These are phyloP conservation scores for Naganishia sp. DNA, from an alignment of 1,284 basidiomycete genomes.

Conservation along the genomic window DNA sequence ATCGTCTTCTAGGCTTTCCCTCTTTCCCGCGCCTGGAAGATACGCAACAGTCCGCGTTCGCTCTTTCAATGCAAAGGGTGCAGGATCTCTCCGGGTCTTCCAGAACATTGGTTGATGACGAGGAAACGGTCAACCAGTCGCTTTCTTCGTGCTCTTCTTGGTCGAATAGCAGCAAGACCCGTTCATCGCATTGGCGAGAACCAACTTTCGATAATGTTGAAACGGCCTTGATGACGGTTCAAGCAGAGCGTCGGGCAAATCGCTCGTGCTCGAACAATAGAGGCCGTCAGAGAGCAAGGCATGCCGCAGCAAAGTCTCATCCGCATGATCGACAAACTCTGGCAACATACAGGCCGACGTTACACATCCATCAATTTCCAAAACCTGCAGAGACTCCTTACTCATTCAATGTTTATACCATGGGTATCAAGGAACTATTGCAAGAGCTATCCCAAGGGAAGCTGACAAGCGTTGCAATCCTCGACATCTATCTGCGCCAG, in stretches of 20 bases:
- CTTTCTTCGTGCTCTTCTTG: too few species aligned
- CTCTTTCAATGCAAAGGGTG: neutral
- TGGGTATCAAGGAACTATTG: slow-evolving; percentile 6
- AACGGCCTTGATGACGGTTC: too few species aligned
- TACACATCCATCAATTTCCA: neutral
- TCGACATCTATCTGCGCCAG: slow-evolving; percentile 17
- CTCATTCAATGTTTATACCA: slow-evolving; percentile 22
- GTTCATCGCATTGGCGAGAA: too few species aligned
- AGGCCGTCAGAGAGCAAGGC: neutral
- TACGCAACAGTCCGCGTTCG: too few species aligned
- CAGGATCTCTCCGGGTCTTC: neutral
- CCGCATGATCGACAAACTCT: neutral
- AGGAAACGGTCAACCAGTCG: neutral
- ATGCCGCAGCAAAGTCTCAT: neutral
- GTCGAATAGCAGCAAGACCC: too few species aligned
- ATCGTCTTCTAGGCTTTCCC: neutral
- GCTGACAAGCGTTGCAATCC: slow-evolving; percentile 9
- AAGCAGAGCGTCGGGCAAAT: too few species aligned
- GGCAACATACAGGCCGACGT: neutral
- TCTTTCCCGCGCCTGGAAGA: neutral
- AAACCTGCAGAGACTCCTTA: neutral
- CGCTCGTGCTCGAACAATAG: neutral
- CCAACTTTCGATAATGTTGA: too few species aligned
- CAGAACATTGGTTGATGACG: slow-evolving; percentile 4
- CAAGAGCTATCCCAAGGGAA: neutral